These are phyloP conservation scores for Primulina eburnea DNA, from an alignment of 257 asterid species.

Conservation along the genomic window DNA sequence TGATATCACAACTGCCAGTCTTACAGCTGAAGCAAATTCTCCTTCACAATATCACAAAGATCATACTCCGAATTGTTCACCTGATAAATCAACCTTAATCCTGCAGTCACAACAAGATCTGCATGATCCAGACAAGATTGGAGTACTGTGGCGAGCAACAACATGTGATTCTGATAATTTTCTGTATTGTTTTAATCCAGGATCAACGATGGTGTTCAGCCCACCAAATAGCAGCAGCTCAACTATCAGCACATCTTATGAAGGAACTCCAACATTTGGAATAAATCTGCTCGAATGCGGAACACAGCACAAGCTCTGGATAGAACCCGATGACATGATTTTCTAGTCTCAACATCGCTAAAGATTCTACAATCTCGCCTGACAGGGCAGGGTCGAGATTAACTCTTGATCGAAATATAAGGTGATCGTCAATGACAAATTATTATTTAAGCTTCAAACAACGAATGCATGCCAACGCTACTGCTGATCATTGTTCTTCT, in stretches of 20 bases:
- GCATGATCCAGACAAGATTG: not conserved
- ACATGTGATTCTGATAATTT: not conserved
- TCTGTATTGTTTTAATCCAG: not conserved
- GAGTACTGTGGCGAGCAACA: not conserved
- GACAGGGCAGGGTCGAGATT: too few relatives aligned
- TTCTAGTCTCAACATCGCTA: conserved; percentile 3
- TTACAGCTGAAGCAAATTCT: not conserved
- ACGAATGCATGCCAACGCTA: not conserved
- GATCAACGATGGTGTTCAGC: not conserved
- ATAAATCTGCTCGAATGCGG: not conserved
- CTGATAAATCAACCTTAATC: not conserved
- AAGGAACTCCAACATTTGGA: conserved; percentile 14
- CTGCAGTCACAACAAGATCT: not conserved
- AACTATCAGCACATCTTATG: conserved; percentile 7
- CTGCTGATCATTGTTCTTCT: not conserved
- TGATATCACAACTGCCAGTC: conserved; percentile 41
- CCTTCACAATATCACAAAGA: conserved; percentile 32
- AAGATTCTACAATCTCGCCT: not conserved
- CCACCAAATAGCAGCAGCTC: not conserved
- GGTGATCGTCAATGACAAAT: too few relatives aligned
- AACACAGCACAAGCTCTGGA: not conserved
- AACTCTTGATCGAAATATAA: not conserved
- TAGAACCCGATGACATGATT: conserved; percentile 14
- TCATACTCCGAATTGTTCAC: conserved; percentile 1
- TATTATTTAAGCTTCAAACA: not conserved